Conservation (phyloP, 805 yeast genomes). For the Candida multigemmis region DNA sequence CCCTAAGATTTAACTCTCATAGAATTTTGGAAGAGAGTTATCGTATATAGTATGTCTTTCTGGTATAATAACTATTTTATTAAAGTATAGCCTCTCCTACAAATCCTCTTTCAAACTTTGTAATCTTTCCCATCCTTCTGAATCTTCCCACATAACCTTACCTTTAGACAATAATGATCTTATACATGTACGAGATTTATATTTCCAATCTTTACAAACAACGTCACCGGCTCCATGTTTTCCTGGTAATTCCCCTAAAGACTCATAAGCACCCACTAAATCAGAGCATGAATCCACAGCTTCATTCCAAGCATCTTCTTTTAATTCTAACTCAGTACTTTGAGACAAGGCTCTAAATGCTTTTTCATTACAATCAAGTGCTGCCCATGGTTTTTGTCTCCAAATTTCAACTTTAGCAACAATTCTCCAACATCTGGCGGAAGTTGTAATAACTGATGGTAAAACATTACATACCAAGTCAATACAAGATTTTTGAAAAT, state of each 20-base stretch:
- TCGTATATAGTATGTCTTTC: not conserved
- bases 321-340: slow-evolving; percentile 52
- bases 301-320: slow-evolving; percentile 61
- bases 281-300: slow-evolving; percentile 76
- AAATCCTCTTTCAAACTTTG: slow-evolving; percentile 41
- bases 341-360: slow-evolving; percentile 70
- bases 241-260: slow-evolving; percentile 79
- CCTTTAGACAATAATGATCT: slow-evolving; percentile 76
- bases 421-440: slow-evolving; percentile 68
- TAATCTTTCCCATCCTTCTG: slow-evolving; percentile 67
- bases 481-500: slow-evolving; percentile 60
- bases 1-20: no score
- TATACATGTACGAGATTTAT: slow-evolving; percentile 65
- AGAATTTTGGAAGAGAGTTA: not conserved
- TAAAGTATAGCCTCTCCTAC: no score
- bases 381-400: slow-evolving; percentile 82
- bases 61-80: not conserved
- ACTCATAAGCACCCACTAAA: slow-evolving; percentile 76
- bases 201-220: slow-evolving; percentile 91
- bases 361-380: slow-evolving; percentile 77
- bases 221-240: slow-evolving; percentile 69
- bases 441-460: slow-evolving; percentile 61
- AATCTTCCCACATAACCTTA: slow-evolving; percentile 67
- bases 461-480: slow-evolving; percentile 63
- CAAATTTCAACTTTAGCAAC: slow-evolving; percentile 83